Evolutionary conservation across 2,329 filamentous ascomycete species (phyloP).

Genomic region (Aspergillus uvarum): DNA sequence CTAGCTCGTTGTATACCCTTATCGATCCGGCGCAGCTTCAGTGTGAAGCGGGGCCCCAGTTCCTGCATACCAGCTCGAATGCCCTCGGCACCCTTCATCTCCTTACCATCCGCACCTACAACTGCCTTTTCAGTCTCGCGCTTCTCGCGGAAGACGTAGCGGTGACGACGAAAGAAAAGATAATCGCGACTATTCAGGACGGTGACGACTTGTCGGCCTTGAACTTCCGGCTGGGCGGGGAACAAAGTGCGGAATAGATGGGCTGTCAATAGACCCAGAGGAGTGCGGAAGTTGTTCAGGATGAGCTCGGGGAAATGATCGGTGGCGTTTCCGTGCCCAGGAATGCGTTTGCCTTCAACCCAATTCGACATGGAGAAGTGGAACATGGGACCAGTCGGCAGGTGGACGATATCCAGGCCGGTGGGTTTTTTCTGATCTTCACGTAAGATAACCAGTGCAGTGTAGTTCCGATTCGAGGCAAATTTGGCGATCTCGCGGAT

Average conservation of each 20-base stretch:
- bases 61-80: conserved; percentile 89
- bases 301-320: conserved; percentile 87
- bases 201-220: conserved; percentile 85
- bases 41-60: conserved; percentile 75
- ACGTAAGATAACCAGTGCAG: conserved; percentile 77
- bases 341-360: conserved; percentile 82
- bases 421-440: conserved; percentile 85
- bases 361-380: conserved; percentile 91
- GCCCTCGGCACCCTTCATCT: conserved; percentile 79
- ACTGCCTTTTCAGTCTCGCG: conserved; percentile 83
- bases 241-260: conserved; percentile 79
- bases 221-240: conserved; percentile 77
- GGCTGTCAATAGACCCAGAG: conserved; percentile 82
- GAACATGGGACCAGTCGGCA: conserved; percentile 84
- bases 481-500: conserved; percentile 87
- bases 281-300: conserved; percentile 92
- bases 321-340: conserved; percentile 86
- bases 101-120: conserved; percentile 75
- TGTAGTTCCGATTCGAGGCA: conserved; percentile 78
- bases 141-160: conserved; percentile 92
- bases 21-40: conserved; percentile 88
- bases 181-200: conserved; percentile 95
- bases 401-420: conserved; percentile 78
- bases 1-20: conserved; percentile 76
- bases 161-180: conserved; percentile 86